Evolutionary conservation across 805 yeast species (phyloP).

Genomic region (Lachancea sp.): DNA sequence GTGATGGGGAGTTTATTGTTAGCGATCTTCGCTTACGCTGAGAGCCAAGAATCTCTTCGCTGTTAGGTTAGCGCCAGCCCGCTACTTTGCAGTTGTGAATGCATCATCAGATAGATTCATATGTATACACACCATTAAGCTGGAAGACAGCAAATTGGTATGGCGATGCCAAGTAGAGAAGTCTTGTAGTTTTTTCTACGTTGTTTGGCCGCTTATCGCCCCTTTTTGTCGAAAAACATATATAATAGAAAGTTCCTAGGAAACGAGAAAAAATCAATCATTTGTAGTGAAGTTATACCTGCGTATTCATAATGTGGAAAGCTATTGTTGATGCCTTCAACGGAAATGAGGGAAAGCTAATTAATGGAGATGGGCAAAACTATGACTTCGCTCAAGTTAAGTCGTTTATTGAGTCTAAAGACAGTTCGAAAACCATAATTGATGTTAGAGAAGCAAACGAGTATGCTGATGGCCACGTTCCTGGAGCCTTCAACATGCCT

Average conservation of each 20-base stretch:
- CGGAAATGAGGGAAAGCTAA: constrained; percentile 14
- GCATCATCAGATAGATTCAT: too few species aligned
- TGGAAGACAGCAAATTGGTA: too few species aligned
- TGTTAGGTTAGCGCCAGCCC: too few species aligned
- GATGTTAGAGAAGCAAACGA: constrained; percentile 89
- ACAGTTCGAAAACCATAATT: constrained; percentile 48
- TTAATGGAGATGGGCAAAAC: constrained; percentile 42
- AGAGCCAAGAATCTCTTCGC: neutral
- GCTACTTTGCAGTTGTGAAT: too few species aligned
- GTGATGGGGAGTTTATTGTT: constrained; percentile 45
- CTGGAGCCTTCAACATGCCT: constrained; percentile 78
- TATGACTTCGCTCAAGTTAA: constrained; percentile 44
- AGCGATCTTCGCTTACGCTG: constrained; percentile 43
- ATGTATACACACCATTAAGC: too few species aligned
- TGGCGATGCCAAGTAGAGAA: too few species aligned
- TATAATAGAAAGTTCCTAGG: too few species aligned
- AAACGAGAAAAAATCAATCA: too few species aligned
- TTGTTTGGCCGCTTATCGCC: too few species aligned
- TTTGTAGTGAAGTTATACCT: too few species aligned
- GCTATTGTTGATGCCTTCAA: constrained; percentile 26
- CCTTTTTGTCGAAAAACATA: too few species aligned
- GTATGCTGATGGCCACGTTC: constrained; percentile 60
- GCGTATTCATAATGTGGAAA: constrained; percentile 29
- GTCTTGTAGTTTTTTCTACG: too few species aligned
- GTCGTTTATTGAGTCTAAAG: constrained; percentile 36